Conservation (phyloP, 768 basidiomycete species). For the Leccinum disarticulatum region DNA sequence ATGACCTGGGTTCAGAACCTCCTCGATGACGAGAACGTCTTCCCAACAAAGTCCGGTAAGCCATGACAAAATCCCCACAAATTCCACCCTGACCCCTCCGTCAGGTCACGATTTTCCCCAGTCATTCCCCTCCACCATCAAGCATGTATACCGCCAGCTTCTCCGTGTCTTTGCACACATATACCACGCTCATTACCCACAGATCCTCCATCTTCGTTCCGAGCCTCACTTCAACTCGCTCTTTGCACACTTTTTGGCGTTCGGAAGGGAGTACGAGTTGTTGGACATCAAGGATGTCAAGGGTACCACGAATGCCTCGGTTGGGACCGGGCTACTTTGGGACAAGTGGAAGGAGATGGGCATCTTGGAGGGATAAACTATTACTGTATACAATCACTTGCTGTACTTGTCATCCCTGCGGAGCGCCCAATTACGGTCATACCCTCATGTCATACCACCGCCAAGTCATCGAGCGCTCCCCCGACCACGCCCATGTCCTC, state of each 20-base stretch:
- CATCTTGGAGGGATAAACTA: slow-evolving; percentile 46
- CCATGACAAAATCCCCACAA: neutral
- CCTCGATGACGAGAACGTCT: slow-evolving; percentile 89
- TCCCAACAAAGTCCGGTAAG: slow-evolving; percentile 94
- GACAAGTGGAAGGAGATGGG: slow-evolving; percentile 92
- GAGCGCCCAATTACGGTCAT: slow-evolving; percentile 8
- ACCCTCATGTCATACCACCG: neutral
- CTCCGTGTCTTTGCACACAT: slow-evolving; percentile 97
- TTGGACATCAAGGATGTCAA: slow-evolving; percentile 87
- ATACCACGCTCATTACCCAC: slow-evolving; percentile 90
- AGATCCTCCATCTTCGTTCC: slow-evolving; percentile 83
- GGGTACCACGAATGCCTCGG: slow-evolving; percentile 56
- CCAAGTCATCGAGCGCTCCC: slow-evolving; percentile 28
- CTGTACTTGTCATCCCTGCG: slow-evolving; percentile 4
- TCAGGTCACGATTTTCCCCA: slow-evolving; percentile 84
- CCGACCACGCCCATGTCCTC: slow-evolving; percentile 55
- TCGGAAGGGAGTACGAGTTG: slow-evolving; percentile 91
- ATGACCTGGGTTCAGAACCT: slow-evolving; percentile 96
- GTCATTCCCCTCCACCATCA: slow-evolving; percentile 85
- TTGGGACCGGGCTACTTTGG: slow-evolving; percentile 79
- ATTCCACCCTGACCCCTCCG: neutral
- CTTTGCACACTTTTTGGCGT: slow-evolving; percentile 96
- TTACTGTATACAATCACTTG: neutral
- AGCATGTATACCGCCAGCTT: slow-evolving; percentile 95
- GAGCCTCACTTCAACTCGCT: slow-evolving; percentile 97